phyloP scores from a whole-genome alignment of 345 rosid genomes.

The Hirschfeldia incana region DNA sequence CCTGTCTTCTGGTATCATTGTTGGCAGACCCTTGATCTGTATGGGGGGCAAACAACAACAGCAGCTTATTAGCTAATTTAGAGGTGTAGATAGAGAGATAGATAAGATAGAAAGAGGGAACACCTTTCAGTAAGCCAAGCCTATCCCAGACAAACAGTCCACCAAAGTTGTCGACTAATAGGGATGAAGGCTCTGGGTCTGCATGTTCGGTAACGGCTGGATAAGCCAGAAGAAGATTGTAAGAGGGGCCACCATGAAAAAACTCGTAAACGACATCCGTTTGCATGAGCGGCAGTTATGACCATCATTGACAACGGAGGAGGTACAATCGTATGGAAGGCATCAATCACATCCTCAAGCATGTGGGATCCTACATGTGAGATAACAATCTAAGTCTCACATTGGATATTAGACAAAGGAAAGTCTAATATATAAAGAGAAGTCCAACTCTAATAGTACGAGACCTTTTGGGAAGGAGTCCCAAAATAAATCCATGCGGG shows the following conservation, averaged over 20 bases:
- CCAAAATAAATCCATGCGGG: too few relatives aligned
- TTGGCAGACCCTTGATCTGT: not conserved
- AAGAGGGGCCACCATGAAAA: not conserved
- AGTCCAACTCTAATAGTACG: too few relatives aligned
- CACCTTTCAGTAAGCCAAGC: not conserved
- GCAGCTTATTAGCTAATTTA: not conserved
- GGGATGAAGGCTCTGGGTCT: not conserved
- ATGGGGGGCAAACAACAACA: not conserved
- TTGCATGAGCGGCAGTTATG: not conserved
- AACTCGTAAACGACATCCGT: not conserved
- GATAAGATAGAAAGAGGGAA: not conserved
- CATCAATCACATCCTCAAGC: not conserved
- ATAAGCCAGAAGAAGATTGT: not conserved
- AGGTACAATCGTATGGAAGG: not conserved
- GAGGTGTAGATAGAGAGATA: not conserved
- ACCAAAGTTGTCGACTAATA: not conserved
- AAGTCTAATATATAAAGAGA: too few relatives aligned
- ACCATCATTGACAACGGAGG: not conserved
- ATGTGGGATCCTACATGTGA: too few relatives aligned
- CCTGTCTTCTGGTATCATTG: not conserved
- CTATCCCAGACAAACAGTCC: not conserved
- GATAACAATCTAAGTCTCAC: too few relatives aligned
- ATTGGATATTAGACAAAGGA: too few relatives aligned
- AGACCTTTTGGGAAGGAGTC: too few relatives aligned
- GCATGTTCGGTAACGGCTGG: not conserved